A percentile compares a stretch with the other conserved stretches of the same genome.
Conservation (phyloP, 2,329 filamentous ascomycete species). For the Fusarium compactum region DNA sequence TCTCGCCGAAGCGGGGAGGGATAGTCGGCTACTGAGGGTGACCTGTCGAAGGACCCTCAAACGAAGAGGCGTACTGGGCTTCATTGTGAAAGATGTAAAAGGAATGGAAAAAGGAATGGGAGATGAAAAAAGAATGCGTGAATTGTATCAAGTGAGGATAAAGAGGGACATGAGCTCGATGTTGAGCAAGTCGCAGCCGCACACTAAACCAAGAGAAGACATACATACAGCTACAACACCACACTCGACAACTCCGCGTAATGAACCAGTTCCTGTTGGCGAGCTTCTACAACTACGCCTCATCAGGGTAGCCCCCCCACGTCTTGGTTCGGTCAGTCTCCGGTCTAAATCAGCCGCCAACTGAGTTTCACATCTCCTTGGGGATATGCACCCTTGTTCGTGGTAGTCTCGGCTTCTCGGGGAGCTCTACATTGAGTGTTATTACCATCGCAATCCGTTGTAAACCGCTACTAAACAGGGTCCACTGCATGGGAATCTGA, state of each 20-base stretch:
- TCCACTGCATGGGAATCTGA: conserved; percentile 8
- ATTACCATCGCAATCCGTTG: conserved; percentile 22
- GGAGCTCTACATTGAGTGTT: not conserved
- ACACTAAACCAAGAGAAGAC: conserved; percentile 36
- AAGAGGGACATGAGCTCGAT: not conserved
- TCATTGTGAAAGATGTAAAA: conserved; percentile 29
- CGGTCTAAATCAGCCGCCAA: conserved; percentile 10
- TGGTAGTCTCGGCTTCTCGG: conserved; percentile 37
- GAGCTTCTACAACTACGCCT: conserved; percentile 35
- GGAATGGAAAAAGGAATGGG: conserved; percentile 6
- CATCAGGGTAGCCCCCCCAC: conserved; percentile 21
- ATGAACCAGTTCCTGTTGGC: conserved; percentile 24
- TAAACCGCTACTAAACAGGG: conserved; percentile 32
- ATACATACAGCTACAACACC: conserved; percentile 21
- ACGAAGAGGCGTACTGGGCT: conserved; percentile 34
- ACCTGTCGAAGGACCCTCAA: conserved; percentile 35
- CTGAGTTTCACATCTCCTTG: conserved; percentile 3
- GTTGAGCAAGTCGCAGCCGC: conserved; percentile 18
- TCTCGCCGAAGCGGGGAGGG: conserved; percentile 38
- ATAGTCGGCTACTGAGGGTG: conserved; percentile 11
- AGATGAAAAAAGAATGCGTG: conserved; percentile 14
- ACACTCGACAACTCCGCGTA: conserved; percentile 12
- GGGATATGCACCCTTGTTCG: conserved; percentile 1
- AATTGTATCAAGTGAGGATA: not conserved
- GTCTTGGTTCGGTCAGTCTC: conserved; percentile 34